Percentiles rank a stretch among this genome's conserved stretches.
These are phyloP conservation scores for Sordariomycetes sp. DNA, from an alignment of 2,329 filamentous ascomycete species.

Conservation along the genomic window DNA sequence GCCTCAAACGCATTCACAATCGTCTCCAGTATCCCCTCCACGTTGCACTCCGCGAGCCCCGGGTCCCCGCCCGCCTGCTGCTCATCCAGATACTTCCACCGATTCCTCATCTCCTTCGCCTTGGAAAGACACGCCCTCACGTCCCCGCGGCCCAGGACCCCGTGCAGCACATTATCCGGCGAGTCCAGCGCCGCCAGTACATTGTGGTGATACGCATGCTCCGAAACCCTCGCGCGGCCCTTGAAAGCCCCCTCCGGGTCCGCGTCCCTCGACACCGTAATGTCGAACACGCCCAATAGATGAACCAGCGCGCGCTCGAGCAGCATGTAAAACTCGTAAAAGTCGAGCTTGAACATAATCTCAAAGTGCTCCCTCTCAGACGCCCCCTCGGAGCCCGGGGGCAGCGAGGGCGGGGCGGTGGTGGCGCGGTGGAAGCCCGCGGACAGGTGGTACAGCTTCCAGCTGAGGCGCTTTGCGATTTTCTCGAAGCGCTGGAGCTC, in stretches of 20 bases:
- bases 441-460: constrained; percentile 50
- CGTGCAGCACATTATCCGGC: constrained; percentile 40
- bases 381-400: too few relatives aligned
- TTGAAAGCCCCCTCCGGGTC: not conserved
- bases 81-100: constrained; percentile 57
- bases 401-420: constrained; percentile 5
- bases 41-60: constrained; percentile 42
- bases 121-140: constrained; percentile 44
- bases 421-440: constrained; percentile 38
- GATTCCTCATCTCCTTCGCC: constrained; percentile 58
- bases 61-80: constrained; percentile 15
- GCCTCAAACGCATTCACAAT: constrained; percentile 47
- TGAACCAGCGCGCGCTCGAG: constrained; percentile 59
- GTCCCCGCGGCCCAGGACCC: constrained; percentile 37
- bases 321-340: constrained; percentile 63
- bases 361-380: constrained; percentile 28
- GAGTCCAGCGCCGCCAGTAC: constrained; percentile 49
- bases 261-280: constrained; percentile 26
- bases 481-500: constrained; percentile 8
- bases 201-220: constrained; percentile 55
- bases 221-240: constrained; percentile 3
- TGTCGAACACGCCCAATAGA: constrained; percentile 49
- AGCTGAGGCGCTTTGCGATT: constrained; percentile 34
- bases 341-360: constrained; percentile 66
- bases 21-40: constrained; percentile 42